Base-by-base conservation (phyloP, 1,284 basidiomycete genomes). In the Stygiomarasmius scandens region DNA sequence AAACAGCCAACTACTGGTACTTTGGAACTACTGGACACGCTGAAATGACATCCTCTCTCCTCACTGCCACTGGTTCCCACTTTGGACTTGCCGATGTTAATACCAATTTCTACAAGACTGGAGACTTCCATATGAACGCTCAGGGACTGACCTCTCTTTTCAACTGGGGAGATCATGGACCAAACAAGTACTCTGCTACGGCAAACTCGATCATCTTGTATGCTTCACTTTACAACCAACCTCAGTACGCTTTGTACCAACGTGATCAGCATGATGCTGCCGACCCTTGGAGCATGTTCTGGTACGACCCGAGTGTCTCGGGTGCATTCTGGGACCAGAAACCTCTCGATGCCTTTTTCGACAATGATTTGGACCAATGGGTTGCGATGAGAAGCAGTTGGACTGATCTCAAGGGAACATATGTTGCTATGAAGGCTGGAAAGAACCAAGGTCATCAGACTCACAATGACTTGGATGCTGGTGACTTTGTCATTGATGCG, bases 1-100 rank as follows among this genome's bases (percentile, higher is more conserved):
- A 99, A 75, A 97, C 95, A 0, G 82, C 95, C 59, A 95, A 98
- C 76, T 96, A 96, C 72, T 96, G 93, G 93, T 95, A 95, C 76
- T 95, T 58, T 51, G 57, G 57, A n/a, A 54, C 52, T 24, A 58
- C 52, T n/a, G 52, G 52, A 2, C 53, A 58, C 20, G 52, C 52
- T 24, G 57, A 58, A 34, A 54, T 58, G 57, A 43, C 91, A 1
- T 88, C 94, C 1, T 81, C 93, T 0, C 85, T 99, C 60, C 72
- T 89, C 49, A 86, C 92, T 12, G 93, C 97, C 0, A 93, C 93
- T 22, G 96, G 96, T 52, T 88, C 86, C 32, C 82, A 92, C 69
- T 89, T 89, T 66, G 86, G 87, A 22, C 77, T 99, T 48, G 79
- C 95, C 59, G 75, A 78, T 49, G 71, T 73, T 61, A 95, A 96